Percentiles rank a stretch among this genome's conserved stretches.
These are phyloP conservation scores for Xerocomus amazonicus DNA, from an alignment of 1,284 basidiomycete genomes.

Conservation along the genomic window DNA sequence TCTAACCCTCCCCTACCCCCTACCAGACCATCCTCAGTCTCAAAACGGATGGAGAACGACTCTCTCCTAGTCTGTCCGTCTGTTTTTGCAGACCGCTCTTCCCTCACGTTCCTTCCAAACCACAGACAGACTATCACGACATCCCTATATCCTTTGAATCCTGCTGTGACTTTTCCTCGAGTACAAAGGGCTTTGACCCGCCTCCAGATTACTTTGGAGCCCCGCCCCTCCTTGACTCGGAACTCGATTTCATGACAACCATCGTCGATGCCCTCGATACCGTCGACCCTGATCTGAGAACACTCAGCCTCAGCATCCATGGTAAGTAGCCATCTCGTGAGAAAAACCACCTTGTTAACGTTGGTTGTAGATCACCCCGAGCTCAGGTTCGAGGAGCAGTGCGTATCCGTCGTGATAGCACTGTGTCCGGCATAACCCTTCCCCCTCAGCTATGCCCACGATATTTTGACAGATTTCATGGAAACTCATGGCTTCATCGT, in stretches of 20 bases:
- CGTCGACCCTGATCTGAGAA: slow-evolving; percentile 44
- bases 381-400: slow-evolving; percentile 54
- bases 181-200: slow-evolving; percentile 21
- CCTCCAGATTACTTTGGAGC: slow-evolving; percentile 42
- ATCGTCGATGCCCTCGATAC: slow-evolving; percentile 47
- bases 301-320: slow-evolving; percentile 58
- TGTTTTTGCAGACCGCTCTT: background rate
- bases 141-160: slow-evolving; percentile 32
- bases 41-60: background rate
- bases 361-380: slow-evolving; percentile 50
- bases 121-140: slow-evolving; percentile 14
- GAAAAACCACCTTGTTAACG: slow-evolving; percentile 1
- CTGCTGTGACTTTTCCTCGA: slow-evolving; percentile 30
- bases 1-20: background rate
- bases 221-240: slow-evolving; percentile 15
- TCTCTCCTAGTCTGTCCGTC: slow-evolving; percentile 13
- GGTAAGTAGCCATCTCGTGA: slow-evolving; percentile 36
- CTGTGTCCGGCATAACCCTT: slow-evolving; percentile 2
- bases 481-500: slow-evolving; percentile 59
- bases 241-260: slow-evolving; percentile 35
- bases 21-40: background rate
- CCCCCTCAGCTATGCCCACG: slow-evolving; percentile 51
- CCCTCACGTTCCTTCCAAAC: slow-evolving; percentile 4
- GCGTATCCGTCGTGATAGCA: slow-evolving; percentile 12
- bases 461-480: slow-evolving; percentile 54